phyloP scores from a whole-genome alignment of 1,139 yeast genomes.

The Kodamaea anthophila region DNA sequence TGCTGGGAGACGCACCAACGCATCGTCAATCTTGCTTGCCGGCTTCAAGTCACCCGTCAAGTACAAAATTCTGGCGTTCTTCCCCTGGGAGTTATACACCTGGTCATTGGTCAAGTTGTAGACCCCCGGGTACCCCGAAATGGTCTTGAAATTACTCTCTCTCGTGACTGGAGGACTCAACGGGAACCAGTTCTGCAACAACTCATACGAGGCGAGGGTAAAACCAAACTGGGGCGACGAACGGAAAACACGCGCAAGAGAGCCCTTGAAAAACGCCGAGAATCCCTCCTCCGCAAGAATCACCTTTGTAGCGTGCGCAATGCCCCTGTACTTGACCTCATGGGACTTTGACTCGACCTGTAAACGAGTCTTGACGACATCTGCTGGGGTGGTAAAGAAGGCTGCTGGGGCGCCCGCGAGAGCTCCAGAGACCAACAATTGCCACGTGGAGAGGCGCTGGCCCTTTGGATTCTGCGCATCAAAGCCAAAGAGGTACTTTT shows the following conservation, averaged over 20 bases:
- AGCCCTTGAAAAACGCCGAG: slow-evolving; percentile 90
- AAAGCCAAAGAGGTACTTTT: slow-evolving; percentile 73
- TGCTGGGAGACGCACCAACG: slow-evolving; percentile 40
- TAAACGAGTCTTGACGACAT: slow-evolving; percentile 91
- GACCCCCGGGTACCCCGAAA: slow-evolving; percentile 44
- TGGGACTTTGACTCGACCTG: slow-evolving; percentile 81
- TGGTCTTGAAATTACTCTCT: slow-evolving; percentile 40
- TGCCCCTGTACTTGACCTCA: slow-evolving; percentile 71
- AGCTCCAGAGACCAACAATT: slow-evolving; percentile 83
- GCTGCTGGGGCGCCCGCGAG: slow-evolving; percentile 99
- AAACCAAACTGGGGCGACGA: slow-evolving; percentile 98
- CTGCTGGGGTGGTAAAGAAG: slow-evolving; percentile 90
- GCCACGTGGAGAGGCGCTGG: slow-evolving; percentile 67
- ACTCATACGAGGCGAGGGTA: slow-evolving; percentile 92
- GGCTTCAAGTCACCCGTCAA: slow-evolving; percentile 19
- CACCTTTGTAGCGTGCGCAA: slow-evolving; percentile 67
- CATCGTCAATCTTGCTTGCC: slow-evolving; percentile 21
- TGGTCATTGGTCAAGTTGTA: slow-evolving; percentile 45
- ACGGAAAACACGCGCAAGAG: slow-evolving; percentile 88
- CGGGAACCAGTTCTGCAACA: slow-evolving; percentile 50
- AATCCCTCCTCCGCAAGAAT: slow-evolving; percentile 73
- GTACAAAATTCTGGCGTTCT: slow-evolving; percentile 32
- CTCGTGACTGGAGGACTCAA: slow-evolving; percentile 42
- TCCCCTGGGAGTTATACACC: slow-evolving; percentile 31
- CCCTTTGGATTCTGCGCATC: slow-evolving; percentile 60